Evolutionary conservation across 2,329 filamentous ascomycete species (phyloP), one percentile per base, ranked within the genome.

Genomic region (Venturia oleaginea): DNA sequence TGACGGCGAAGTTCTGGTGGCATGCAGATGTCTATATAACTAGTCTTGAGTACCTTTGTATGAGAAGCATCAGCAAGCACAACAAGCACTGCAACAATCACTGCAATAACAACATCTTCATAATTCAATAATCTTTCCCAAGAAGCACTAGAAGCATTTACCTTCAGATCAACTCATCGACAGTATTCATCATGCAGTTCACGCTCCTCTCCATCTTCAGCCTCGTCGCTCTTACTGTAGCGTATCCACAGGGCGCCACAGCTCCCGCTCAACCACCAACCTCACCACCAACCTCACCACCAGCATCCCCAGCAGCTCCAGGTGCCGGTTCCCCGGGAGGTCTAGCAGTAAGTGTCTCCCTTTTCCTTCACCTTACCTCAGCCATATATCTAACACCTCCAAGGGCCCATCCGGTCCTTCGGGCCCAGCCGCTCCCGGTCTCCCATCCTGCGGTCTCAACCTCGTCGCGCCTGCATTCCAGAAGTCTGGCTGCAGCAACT

Each of bases 111-210:
- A 15, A n/a, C 5, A 34, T 22, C 27, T 30, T 32, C 27, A 8
- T 19, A 57, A 5, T 13, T 17, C 51, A 57, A 34, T 30, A 34
- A 7, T 5, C 30, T 32, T 17, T 4, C 24, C 48, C 7, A 32
- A 30, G 32, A 15, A 19, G 3, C 15, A 54, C 24, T 15, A 34
- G 17, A 5, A 10, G n/a, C n/a, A n/a, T n/a, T n/a, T n/a, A n/a
- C n/a, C n/a, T 34, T 22, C 8, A 10, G 34, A 37, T 3, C 51
- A 17, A 34, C 51, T 57, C 27, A 2, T n/a, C 27, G 27, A 27
- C 17, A 10, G 34, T n/a, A n/a, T n/a, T 34, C 51, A 57, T 57
- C 51, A 57, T 57, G 51, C 27, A 57, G 30, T 57, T 57, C 51
- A 34, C 51, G 19, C 7, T 57, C 19, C 11, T 34, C 51, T 57